Base-by-base conservation (phyloP, 495 filamentous ascomycete species). In the Penicillium angulare region DNA sequence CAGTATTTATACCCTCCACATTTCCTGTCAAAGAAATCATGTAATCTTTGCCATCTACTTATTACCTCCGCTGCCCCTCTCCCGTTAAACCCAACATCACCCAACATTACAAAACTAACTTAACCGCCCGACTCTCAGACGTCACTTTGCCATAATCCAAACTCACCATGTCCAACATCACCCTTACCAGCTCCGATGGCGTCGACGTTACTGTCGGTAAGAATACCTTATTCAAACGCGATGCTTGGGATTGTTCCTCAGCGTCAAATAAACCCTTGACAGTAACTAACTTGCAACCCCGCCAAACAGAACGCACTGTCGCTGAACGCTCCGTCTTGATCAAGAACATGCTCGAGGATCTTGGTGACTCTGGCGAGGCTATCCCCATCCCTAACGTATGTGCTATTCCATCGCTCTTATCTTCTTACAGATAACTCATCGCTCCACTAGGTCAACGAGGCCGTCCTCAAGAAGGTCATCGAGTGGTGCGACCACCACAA, bases 401-500 rank as follows among this genome's bases (percentile, higher is more conserved):
- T 72, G 15, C 15, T 8, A 24, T 24, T 15, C 10, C 9, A 9
- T 23, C 0, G 4, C 1, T 4, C 21, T n/a, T 3, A 10, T 9
- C 21, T 12, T 48, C 12, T n/a, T 16, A 5, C 10, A 21, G 3
- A 31, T 22, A 31, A 27, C 29, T 31, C 5, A 18, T 33, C 24
- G 12, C 27, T 35, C 43, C 16, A 52, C 47, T 53, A 93, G 89
- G 89, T 98, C 59, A 96, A 95, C 67, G 92, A 96, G 66, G 78
- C 88, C 5, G 93, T 98, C 39, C 75, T 98, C 16, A 84, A 83
- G 66, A 98, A 98, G 74, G 93, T 98, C 29, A 83, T 97, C 62
- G 95, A 97, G 66, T 98, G 93, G 93, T 97, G 93, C 69, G 81
- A 84, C 56, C 90, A 97, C 63, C 93, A 98, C 82, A 86, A 87